Conservation (phyloP, 2,329 filamentous ascomycete species). For the Sclerotinia minor region DNA sequence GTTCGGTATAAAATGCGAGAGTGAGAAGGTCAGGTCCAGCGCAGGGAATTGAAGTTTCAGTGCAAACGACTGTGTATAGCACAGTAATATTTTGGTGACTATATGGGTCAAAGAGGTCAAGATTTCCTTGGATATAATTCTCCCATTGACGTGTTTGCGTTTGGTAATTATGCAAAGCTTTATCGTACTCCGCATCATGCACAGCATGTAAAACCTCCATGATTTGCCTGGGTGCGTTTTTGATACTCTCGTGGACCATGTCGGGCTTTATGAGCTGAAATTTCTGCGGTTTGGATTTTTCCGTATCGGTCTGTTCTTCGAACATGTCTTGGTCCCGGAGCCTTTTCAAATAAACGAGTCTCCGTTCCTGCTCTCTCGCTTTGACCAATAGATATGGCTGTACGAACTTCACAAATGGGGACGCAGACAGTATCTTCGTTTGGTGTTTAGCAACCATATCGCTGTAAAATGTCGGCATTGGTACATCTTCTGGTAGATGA, state of each 20-base stretch:
- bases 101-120: slow-evolving; percentile 89
- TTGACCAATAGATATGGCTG: slow-evolving; percentile 92
- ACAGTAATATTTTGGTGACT: slow-evolving; percentile 96
- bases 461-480: slow-evolving; percentile 89
- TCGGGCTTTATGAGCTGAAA: slow-evolving; percentile 93
- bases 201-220: slow-evolving; percentile 93
- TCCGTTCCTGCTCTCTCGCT: slow-evolving; percentile 84
- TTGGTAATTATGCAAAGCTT: slow-evolving; percentile 87
- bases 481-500: slow-evolving; percentile 72
- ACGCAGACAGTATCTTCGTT: slow-evolving; percentile 90
- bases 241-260: slow-evolving; percentile 85
- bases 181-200: slow-evolving; percentile 95
- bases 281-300: slow-evolving; percentile 65
- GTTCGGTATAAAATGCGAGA: slow-evolving; percentile 91
- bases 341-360: slow-evolving; percentile 76
- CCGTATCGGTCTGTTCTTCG: slow-evolving; percentile 56
- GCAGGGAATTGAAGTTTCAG: slow-evolving; percentile 89
- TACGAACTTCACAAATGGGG: slow-evolving; percentile 93
- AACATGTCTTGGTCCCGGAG: slow-evolving; percentile 74
- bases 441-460: slow-evolving; percentile 93
- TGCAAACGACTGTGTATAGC: slow-evolving; percentile 90
- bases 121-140: slow-evolving; percentile 83
- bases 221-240: slow-evolving; percentile 79
- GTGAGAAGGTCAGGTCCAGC: slow-evolving; percentile 87
- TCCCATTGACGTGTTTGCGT: slow-evolving; percentile 97